Evolutionary conservation across 345 rosid genomes (phyloP).

Genomic region (Sapria himalayana): DNA sequence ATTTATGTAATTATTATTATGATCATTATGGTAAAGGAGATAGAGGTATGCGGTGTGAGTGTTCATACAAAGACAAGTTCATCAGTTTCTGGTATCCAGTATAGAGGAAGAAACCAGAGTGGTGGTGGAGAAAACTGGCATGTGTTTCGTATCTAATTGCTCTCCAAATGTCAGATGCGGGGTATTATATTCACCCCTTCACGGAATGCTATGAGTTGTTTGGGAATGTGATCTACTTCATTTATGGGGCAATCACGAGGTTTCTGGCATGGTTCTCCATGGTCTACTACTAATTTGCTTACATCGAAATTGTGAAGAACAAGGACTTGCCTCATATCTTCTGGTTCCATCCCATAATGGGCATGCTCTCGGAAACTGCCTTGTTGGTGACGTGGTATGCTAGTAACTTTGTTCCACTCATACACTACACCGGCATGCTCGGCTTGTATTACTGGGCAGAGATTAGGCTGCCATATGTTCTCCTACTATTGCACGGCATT

Average conservation of each 20-base stretch:
- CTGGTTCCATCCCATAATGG: slow-evolving; percentile 82
- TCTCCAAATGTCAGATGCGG: slow-evolving; percentile 50
- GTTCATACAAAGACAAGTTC: slow-evolving; percentile 19
- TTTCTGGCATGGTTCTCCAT: slow-evolving; percentile 57
- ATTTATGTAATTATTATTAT: no score
- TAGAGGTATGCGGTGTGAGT: no score
- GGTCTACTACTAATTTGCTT: slow-evolving; percentile 37
- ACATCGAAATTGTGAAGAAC: slow-evolving; percentile 42
- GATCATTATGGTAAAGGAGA: no score
- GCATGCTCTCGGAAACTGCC: slow-evolving; percentile 48
- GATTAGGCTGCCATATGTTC: slow-evolving; percentile 33
- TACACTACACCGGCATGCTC: slow-evolving; percentile 44
- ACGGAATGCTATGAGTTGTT: slow-evolving; percentile 27
- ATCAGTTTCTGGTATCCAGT: slow-evolving; percentile 26
- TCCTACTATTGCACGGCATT: slow-evolving; percentile 36
- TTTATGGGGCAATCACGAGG: slow-evolving; percentile 54
- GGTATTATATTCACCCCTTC: slow-evolving; percentile 45
- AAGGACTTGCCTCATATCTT: slow-evolving; percentile 56
- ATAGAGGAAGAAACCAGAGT: slow-evolving; percentile 34
- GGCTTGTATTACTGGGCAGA: slow-evolving; percentile 58
- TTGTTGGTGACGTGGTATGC: slow-evolving; percentile 45
- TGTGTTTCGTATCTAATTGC: slow-evolving; percentile 58
- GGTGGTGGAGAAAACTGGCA: slow-evolving; percentile 79
- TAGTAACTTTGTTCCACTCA: slow-evolving; percentile 51
- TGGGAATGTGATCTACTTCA: slow-evolving; percentile 30